Conservation (phyloP, 2,329 filamentous ascomycete genomes). For the Colletotrichum destructivum region DNA sequence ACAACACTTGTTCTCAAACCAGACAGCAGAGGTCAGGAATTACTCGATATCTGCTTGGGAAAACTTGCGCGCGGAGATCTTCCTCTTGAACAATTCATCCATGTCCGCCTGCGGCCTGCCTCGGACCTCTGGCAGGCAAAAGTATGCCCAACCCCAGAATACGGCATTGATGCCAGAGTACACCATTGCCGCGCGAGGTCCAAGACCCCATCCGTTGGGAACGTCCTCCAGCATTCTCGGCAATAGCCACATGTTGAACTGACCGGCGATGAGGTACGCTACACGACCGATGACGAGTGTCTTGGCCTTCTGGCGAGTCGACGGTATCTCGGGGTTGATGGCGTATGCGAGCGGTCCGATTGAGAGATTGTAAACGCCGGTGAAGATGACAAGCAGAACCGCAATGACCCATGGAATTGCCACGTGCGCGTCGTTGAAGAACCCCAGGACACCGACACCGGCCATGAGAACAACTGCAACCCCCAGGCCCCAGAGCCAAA, state of each 20-base stretch:
- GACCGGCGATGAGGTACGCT: conserved; percentile 40
- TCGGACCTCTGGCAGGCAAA: conserved; percentile 46
- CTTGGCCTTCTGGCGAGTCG: conserved; percentile 45
- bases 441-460: conserved; percentile 52
- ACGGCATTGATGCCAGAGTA: conserved; percentile 41
- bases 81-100: conserved; percentile 45
- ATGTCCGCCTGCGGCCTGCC: conserved; percentile 44
- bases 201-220: conserved; percentile 44
- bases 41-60: conserved; percentile 1
- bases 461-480: conserved; percentile 54
- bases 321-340: conserved; percentile 58
- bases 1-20: neutral
- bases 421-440: conserved; percentile 43
- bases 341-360: conserved; percentile 57
- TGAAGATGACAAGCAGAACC: conserved; percentile 55
- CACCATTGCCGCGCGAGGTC: conserved; percentile 42
- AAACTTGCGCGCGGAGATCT: conserved; percentile 45
- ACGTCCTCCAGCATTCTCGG: conserved; percentile 44
- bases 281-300: conserved; percentile 44
- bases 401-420: conserved; percentile 53
- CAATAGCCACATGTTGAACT: conserved; percentile 44
- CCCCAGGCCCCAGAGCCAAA: conserved; percentile 59
- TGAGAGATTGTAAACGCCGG: conserved; percentile 59
- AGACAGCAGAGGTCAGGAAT: neutral
- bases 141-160: conserved; percentile 44